These are phyloP conservation scores for Urochloa ruziziensis DNA, from an alignment of 176 grass and related monocot species.

Conservation along the genomic window DNA sequence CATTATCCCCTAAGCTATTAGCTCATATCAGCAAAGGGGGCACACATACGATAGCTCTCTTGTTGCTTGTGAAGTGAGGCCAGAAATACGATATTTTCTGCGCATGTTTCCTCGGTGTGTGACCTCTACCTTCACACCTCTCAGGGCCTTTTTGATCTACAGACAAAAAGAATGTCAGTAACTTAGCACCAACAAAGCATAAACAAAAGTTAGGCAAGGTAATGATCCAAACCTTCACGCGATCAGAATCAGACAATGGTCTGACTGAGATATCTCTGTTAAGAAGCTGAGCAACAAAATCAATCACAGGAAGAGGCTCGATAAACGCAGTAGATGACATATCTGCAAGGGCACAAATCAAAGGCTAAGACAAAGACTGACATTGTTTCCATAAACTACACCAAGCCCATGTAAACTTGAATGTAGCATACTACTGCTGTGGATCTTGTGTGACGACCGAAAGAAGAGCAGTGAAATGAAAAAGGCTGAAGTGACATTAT, in stretches of 20 bases:
- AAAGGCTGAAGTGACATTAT: constrained; percentile 13
- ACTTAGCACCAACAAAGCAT: background rate
- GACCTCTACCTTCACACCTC: constrained; percentile 93
- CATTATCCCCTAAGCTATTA: background rate
- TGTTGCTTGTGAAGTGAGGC: constrained; percentile 87
- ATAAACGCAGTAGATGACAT: constrained; percentile 96
- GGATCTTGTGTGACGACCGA: constrained; percentile 7
- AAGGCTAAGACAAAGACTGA: constrained; percentile 12
- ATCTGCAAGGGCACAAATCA: constrained; percentile 46
- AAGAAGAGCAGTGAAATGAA: background rate
- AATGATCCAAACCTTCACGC: constrained; percentile 68
- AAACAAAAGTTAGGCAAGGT: background rate
- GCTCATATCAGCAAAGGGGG: background rate
- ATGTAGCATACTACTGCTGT: background rate
- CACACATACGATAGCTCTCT: constrained; percentile 72
- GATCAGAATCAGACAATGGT: constrained; percentile 87
- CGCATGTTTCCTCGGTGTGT: constrained; percentile 94
- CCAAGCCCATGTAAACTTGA: background rate
- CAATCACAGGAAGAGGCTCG: constrained; percentile 79
- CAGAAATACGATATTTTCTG: constrained; percentile 91
- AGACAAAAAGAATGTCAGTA: constrained; percentile 15
- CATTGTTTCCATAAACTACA: background rate
- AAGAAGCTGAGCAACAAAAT: constrained; percentile 91
- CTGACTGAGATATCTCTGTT: constrained; percentile 84
- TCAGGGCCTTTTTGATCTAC: constrained; percentile 85